These are phyloP conservation scores for Jimgerdemannia lactiflua DNA, from an alignment of 192 early-diverging fungal species.

Conservation along the genomic window DNA sequence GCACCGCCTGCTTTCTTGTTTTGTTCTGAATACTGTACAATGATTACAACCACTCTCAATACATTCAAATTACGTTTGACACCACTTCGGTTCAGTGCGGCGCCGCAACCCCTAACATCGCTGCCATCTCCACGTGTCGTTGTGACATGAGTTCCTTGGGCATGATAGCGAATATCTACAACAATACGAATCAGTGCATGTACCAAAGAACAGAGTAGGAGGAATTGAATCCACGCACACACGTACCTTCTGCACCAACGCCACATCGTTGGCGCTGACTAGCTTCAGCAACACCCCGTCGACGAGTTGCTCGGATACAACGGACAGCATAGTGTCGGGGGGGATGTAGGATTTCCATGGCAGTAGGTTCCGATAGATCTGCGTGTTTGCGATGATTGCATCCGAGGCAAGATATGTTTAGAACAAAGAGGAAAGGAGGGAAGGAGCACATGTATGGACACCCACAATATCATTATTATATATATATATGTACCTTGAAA, in stretches of 20 bases:
- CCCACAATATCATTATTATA: background rate
- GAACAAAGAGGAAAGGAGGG: background rate
- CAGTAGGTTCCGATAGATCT: conserved; percentile 8
- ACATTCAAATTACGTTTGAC: no score
- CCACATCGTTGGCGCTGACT: background rate
- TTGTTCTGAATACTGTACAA: no score
- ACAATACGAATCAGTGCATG: background rate
- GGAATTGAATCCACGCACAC: background rate
- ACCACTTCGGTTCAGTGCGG: no score
- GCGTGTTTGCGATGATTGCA: background rate
- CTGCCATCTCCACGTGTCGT: background rate
- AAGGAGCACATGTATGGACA: background rate
- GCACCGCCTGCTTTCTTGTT: no score
- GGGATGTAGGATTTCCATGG: conserved; percentile 4
- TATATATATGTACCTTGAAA: conserved; percentile 15
- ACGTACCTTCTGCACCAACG: background rate
- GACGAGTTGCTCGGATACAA: conserved; percentile 1
- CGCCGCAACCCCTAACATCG: background rate
- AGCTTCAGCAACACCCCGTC: background rate
- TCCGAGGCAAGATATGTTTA: no score
- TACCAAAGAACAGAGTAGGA: background rate
- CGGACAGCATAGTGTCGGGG: background rate
- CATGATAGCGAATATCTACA: background rate
- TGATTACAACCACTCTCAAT: no score
- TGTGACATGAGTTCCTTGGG: background rate